Base-by-base conservation (phyloP, 2,329 filamentous ascomycete genomes). In the Trichophaea hybrida region DNA sequence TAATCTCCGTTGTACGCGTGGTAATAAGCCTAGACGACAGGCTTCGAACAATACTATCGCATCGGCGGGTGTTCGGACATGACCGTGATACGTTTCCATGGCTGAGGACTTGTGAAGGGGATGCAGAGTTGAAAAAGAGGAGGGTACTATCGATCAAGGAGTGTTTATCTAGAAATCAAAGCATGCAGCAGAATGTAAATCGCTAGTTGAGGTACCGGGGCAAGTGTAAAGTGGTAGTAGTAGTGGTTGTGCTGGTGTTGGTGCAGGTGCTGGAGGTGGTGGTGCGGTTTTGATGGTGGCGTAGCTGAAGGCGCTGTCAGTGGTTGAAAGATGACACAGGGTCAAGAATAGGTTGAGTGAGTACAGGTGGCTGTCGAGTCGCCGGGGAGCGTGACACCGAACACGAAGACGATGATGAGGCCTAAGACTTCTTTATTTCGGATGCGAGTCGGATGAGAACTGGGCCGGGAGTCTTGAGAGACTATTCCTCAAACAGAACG, bases 31-130 rank as follows among this genome's bases (percentile, higher is more conserved):
- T 50, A 95, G 78, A 65, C 91, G 81, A 73, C 91, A 98, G 62
- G 93, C 93, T 74, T 97, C 93, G 71, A 98, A 97, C n/a, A 98
- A 79, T 71, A 96, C 90, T 75, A 98, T 96, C 68, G 93, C 93
- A 74, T 98, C 93, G 69, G 83, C 85, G 43, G 93, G 91, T n/a
- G 90, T 94, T 74, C 90, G 87, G 70, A 98, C 90, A 72, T 88
- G 86, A 64, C 93, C 93, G 75, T 91, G 81, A 71, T 97, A 98
- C 51, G 93, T 98, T 76, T 98, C 93, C 91, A 97, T 97, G 50
- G 50, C 32, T 34, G 33, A n/a, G 5, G 48, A 13, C 13, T 13
- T 24, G 15, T 17, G 48, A 6, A 24, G 13, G 6, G 48, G n/a
- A 17, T 13, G 48, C 15, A 12, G 38, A 10, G 10, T 43, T 17